A percentile compares a stretch with the other conserved stretches of the same genome.
Conservation (phyloP, 768 basidiomycete genomes). For the Leccinum uliginosum region DNA sequence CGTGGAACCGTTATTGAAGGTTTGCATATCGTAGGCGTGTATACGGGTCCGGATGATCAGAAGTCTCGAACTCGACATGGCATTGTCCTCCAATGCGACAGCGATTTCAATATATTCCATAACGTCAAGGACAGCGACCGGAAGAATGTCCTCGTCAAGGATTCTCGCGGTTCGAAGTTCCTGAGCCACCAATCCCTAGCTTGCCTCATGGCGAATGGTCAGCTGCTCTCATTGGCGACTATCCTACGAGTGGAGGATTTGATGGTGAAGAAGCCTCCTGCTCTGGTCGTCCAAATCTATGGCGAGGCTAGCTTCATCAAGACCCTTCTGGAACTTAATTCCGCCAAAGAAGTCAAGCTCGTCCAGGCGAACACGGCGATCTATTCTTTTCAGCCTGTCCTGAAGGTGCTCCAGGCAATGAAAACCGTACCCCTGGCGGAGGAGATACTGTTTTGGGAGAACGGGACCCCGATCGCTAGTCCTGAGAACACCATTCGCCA, state of each 20-base stretch:
- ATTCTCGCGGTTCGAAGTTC: slow-evolving; percentile 32
- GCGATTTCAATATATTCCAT: slow-evolving; percentile 37
- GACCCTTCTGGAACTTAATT: slow-evolving; percentile 38
- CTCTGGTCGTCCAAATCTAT: slow-evolving; percentile 51
- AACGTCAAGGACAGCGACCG: slow-evolving; percentile 34
- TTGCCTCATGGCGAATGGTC: slow-evolving; percentile 46
- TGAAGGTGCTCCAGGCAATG: slow-evolving; percentile 50
- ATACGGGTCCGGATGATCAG: slow-evolving; percentile 26
- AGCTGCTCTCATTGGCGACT: slow-evolving; percentile 49
- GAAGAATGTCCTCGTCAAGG: slow-evolving; percentile 35
- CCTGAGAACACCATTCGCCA: slow-evolving; percentile 4
- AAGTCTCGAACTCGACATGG: slow-evolving; percentile 38
- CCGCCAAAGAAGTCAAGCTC: slow-evolving; percentile 36
- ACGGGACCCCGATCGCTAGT: slow-evolving; percentile 14
- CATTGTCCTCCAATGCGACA: slow-evolving; percentile 33
- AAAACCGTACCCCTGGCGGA: slow-evolving; percentile 41
- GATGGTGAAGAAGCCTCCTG: slow-evolving; percentile 43
- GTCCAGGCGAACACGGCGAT: slow-evolving; percentile 58
- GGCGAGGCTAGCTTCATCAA: slow-evolving; percentile 37
- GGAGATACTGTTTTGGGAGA: slow-evolving; percentile 54
- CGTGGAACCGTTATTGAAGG: slow-evolving; percentile 38
- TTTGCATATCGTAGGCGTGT: slow-evolving; percentile 34
- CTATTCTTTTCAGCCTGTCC: slow-evolving; percentile 60
- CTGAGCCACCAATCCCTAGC: slow-evolving; percentile 52
- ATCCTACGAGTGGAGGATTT: slow-evolving; percentile 52